These are phyloP conservation scores for Primulina tabacum DNA, from an alignment of 257 asterid species.

Conservation along the genomic window DNA sequence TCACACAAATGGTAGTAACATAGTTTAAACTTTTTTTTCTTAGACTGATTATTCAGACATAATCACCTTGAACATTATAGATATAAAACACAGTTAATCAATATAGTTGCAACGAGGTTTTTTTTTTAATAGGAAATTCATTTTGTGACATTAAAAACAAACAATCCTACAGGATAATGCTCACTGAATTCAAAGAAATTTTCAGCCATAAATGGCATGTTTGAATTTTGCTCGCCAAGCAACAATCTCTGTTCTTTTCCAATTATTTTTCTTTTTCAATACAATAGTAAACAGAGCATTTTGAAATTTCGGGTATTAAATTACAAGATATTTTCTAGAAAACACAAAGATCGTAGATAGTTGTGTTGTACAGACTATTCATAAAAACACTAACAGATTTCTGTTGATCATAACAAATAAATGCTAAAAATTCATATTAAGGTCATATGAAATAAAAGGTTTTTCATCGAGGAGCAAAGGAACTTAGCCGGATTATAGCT, in stretches of 20 bases:
- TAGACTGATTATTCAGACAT: conserved; percentile 1
- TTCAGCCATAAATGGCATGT: conserved; percentile 2
- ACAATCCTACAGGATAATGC: not conserved
- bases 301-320: no score
- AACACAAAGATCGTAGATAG: no score
- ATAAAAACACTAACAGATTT: no score
- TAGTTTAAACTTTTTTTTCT: not conserved
- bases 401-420: no score
- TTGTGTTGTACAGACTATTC: no score
- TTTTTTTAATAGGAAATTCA: not conserved
- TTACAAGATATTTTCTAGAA: no score
- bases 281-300: no score
- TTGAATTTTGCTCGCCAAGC: not conserved
- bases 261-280: no score
- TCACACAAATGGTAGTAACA: conserved; percentile 1
- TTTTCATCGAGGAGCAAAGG: no score
- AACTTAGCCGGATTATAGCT: no score
- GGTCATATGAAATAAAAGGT: no score
- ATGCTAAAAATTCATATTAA: no score
- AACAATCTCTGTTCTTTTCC: not conserved
- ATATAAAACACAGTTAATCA: not conserved
- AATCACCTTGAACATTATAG: not conserved
- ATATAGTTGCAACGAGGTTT: conserved; percentile 14
- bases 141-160: conserved; percentile 8
- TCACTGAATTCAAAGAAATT: conserved; percentile 1